Evolutionary conservation across 208 protist species (phyloP).

Genomic region (Trypanosoma cruzi): DNA sequence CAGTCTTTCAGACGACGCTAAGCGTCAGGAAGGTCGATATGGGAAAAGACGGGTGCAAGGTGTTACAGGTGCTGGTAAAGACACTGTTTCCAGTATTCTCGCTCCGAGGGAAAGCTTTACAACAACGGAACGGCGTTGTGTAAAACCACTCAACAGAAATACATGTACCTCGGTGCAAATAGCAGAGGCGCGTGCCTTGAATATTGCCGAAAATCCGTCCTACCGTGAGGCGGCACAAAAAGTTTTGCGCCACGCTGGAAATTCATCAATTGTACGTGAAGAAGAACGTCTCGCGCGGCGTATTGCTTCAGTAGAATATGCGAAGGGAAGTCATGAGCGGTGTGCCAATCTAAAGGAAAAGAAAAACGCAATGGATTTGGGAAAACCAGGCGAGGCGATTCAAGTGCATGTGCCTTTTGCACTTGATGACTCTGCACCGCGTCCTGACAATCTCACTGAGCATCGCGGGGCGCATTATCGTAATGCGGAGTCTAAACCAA

Average conservation of each 20-base stretch:
- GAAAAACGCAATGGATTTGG: conserved; percentile 17
- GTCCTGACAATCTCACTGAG: conserved; percentile 38
- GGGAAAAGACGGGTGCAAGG: conserved; percentile 42
- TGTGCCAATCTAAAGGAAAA: conserved; percentile 38
- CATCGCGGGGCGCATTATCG: conserved; percentile 38
- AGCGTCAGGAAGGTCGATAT: conserved; percentile 61
- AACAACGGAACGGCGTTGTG: conserved; percentile 23
- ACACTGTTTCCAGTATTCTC: conserved; percentile 33
- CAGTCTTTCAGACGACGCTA: conserved; percentile 64
- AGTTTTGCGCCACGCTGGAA: conserved; percentile 38
- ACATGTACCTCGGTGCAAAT: conserved; percentile 31
- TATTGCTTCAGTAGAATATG: conserved; percentile 49
- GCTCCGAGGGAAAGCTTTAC: conserved; percentile 9
- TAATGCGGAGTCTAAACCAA: conserved; percentile 30
- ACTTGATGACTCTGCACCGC: conserved; percentile 40
- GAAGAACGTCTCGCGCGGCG: conserved; percentile 53
- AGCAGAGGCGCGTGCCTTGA: conserved; percentile 50
- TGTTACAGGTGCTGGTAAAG: conserved; percentile 31
- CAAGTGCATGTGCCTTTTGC: conserved; percentile 49
- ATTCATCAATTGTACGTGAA: conserved; percentile 46
- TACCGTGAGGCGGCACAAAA: conserved; percentile 33
- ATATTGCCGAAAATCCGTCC: conserved; percentile 28
- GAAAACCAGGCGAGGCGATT: conserved; percentile 38
- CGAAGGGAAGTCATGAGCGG: conserved; percentile 37
- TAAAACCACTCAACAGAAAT: conserved; percentile 1